phyloP scores from a whole-genome alignment of 1,284 basidiomycete species.

The Rhodotorula sp. region DNA sequence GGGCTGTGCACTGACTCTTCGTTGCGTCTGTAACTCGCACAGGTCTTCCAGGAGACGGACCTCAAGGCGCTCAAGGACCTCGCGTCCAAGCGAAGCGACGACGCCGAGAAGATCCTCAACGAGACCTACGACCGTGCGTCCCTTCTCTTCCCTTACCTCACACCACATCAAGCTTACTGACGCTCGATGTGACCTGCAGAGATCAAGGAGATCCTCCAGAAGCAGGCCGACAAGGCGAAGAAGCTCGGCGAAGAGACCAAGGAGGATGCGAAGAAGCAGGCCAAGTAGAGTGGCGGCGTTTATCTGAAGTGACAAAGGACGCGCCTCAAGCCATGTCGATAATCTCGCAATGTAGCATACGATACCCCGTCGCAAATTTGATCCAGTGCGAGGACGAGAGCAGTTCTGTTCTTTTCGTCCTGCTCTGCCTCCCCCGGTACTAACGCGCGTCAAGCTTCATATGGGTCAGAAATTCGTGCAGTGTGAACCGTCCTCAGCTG shows the following conservation, averaged over 20 bases:
- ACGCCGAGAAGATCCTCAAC: conserved; percentile 53
- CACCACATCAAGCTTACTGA: not conserved
- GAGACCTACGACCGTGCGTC: conserved; percentile 38
- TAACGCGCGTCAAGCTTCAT: too few relatives aligned
- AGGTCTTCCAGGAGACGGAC: conserved; percentile 40
- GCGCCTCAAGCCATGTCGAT: not conserved
- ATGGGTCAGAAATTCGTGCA: too few relatives aligned
- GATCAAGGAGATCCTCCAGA: conserved; percentile 42
- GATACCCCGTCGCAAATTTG: not conserved
- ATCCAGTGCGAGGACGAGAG: too few relatives aligned
- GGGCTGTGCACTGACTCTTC: not conserved
- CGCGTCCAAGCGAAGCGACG: conserved; percentile 53
- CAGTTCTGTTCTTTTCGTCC: too few relatives aligned
- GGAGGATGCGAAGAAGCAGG: conserved; percentile 36
- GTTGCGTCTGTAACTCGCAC: not conserved
- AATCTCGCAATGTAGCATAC: not conserved
- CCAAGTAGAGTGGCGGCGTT: conserved; percentile 23
- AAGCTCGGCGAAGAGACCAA: conserved; percentile 37
- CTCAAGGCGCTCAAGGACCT: conserved; percentile 54
- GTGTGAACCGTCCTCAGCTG: too few relatives aligned
- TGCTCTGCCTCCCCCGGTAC: too few relatives aligned
- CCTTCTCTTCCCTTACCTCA: too few relatives aligned
- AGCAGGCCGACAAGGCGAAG: conserved; percentile 43
- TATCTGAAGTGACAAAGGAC: conserved; percentile 6
- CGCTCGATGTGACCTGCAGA: conserved; percentile 6